Conservation (phyloP, 1,284 basidiomycete species). For the Ustilago curta region DNA sequence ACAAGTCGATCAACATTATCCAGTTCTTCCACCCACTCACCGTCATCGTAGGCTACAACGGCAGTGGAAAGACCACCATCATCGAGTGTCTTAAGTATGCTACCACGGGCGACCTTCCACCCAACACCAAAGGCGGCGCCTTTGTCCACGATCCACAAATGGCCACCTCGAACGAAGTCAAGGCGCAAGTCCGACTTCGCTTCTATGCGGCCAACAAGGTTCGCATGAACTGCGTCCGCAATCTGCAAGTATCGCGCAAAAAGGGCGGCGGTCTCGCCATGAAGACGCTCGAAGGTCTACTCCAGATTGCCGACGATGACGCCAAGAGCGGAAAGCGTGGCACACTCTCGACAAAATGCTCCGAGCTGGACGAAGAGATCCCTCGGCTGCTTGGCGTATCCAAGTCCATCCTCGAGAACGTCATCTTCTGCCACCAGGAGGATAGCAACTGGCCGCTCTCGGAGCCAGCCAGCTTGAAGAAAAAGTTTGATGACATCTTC, state of each 20-base stretch:
- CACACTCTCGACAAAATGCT: constrained; percentile 65
- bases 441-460: constrained; percentile 98
- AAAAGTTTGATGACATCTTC: constrained; percentile 99
- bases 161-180: constrained; percentile 97
- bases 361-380: constrained; percentile 94
- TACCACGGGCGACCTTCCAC: constrained; percentile 96
- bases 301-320: constrained; percentile 79
- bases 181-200: constrained; percentile 94
- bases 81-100: constrained; percentile 99
- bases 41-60: constrained; percentile 98
- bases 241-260: constrained; percentile 92
- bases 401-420: constrained; percentile 95
- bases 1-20: constrained; percentile 92
- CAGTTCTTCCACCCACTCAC: constrained; percentile 98
- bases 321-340: constrained; percentile 73
- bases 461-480: constrained; percentile 90
- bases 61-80: constrained; percentile 98
- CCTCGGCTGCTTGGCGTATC: constrained; percentile 85
- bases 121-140: constrained; percentile 96
- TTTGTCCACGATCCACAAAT: constrained; percentile 97
- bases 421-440: constrained; percentile 99
- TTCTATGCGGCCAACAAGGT: constrained; percentile 84
- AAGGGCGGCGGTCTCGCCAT: constrained; percentile 79
- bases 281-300: constrained; percentile 96
- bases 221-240: constrained; percentile 89